phyloP scores from a whole-genome alignment of 148 eudicot species.

The Rhododendron williamsianum region DNA sequence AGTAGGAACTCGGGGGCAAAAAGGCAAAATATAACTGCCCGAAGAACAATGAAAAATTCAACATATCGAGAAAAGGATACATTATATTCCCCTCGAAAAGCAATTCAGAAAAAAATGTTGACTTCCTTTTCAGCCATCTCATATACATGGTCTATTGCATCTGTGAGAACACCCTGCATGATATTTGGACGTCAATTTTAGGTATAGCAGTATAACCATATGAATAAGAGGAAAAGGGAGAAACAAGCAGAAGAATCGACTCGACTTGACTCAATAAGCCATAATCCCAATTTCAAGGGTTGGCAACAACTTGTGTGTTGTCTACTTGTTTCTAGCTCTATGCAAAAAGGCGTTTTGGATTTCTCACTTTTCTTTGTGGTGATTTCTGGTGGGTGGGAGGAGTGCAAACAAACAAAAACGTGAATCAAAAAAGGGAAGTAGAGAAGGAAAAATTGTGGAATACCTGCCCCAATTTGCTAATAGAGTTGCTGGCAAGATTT shows the following conservation, averaged over 20 bases:
- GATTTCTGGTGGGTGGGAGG: not conserved
- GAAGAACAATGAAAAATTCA: not conserved
- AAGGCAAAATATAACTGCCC: not conserved
- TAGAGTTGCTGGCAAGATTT: slow-evolving; percentile 75
- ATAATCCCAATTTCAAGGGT: not conserved
- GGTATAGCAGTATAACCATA: not conserved
- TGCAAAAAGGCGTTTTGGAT: not conserved
- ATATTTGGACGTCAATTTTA: slow-evolving; percentile 14
- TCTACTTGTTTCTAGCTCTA: not conserved
- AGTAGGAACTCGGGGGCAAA: not conserved
- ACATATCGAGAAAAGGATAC: not conserved
- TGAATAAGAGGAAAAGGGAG: not conserved
- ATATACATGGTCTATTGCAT: slow-evolving; percentile 87
- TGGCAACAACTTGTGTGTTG: not conserved
- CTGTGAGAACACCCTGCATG: slow-evolving; percentile 78
- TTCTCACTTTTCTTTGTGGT: no score
- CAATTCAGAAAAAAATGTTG: slow-evolving; percentile 44
- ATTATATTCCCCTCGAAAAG: not conserved
- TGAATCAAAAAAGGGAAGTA: not conserved
- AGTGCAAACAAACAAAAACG: not conserved
- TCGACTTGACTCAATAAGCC: not conserved
- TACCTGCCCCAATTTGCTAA: slow-evolving; percentile 96
- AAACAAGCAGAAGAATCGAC: not conserved
- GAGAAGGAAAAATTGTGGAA: not conserved
- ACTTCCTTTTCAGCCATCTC: slow-evolving; percentile 92